A percentile compares a stretch with the other conserved stretches of the same genome.
phyloP scores from a whole-genome alignment of 1,284 basidiomycete species.

The Albatrellus sp. region DNA sequence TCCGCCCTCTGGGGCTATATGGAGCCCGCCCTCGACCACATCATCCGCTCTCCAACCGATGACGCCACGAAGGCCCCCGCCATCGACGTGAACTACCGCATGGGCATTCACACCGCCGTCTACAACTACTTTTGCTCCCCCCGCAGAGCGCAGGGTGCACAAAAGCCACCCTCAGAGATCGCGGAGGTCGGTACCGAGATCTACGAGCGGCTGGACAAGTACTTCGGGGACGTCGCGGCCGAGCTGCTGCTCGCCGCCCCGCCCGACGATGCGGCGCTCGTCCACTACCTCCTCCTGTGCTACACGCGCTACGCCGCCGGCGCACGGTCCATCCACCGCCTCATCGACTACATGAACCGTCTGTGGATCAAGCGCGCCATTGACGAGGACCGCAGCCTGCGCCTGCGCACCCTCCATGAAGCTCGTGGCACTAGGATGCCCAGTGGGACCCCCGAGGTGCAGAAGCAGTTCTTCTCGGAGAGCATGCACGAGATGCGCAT shows the following conservation, averaged over 20 bases:
- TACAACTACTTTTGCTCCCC: slow-evolving; percentile 62
- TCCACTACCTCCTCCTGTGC: slow-evolving; percentile 56
- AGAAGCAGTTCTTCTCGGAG: slow-evolving; percentile 43
- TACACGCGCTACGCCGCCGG: slow-evolving; percentile 59
- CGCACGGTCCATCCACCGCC: slow-evolving; percentile 50
- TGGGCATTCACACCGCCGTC: slow-evolving; percentile 64
- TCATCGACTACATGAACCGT: slow-evolving; percentile 67
- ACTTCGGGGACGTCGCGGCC: slow-evolving; percentile 43
- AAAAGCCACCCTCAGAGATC: too few species aligned
- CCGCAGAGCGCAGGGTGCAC: too few species aligned
- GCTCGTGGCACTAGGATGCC: slow-evolving; percentile 29
- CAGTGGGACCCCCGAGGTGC: slow-evolving; percentile 35
- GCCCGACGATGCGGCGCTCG: slow-evolving; percentile 48
- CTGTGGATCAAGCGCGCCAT: slow-evolving; percentile 66
- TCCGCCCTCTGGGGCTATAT: slow-evolving; percentile 62
- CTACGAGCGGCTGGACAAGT: slow-evolving; percentile 58
- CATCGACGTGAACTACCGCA: slow-evolving; percentile 59
- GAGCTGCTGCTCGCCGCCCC: slow-evolving; percentile 53
- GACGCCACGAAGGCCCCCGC: slow-evolving; percentile 45
- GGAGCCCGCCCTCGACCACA: slow-evolving; percentile 61
- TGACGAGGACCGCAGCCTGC: slow-evolving; percentile 62
- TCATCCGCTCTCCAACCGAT: slow-evolving; percentile 55
- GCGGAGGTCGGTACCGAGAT: slow-evolving; percentile 35
- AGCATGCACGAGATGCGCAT: slow-evolving; percentile 42
- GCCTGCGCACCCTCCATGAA: slow-evolving; percentile 50